phyloP scores from a whole-genome alignment of 768 basidiomycete species.

The Lactarius quietus region DNA sequence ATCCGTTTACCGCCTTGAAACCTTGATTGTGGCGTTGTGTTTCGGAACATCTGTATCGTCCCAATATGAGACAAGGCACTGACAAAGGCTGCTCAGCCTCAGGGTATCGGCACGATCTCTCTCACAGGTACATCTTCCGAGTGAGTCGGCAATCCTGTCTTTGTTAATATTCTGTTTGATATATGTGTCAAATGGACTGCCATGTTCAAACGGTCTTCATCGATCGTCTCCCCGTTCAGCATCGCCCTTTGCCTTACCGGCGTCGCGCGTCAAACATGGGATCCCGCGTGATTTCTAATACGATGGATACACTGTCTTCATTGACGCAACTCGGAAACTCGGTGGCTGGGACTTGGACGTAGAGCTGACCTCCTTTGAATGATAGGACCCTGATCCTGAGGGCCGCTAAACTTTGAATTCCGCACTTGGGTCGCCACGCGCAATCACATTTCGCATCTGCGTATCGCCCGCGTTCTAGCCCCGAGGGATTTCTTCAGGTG shows the following conservation, averaged over 20 bases:
- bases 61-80: too few species aligned
- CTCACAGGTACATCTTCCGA: constrained; percentile 1
- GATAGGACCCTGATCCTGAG: background rate
- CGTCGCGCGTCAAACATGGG: background rate
- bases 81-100: background rate
- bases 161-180: background rate
- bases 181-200: background rate
- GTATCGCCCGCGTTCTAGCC: background rate
- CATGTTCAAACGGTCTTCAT: background rate
- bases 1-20: background rate
- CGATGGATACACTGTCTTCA: background rate
- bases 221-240: background rate
- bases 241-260: background rate
- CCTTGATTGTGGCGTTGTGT: background rate
- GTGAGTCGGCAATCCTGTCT: constrained; percentile 6
- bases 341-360: background rate
- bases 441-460: background rate
- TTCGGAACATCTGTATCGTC: background rate
- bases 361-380: background rate
- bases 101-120: background rate
- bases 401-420: background rate
- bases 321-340: background rate
- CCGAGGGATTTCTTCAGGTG: constrained; percentile 1
- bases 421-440: background rate
- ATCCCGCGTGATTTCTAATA: background rate